phyloP scores from a whole-genome alignment of 2,329 filamentous ascomycete species.

The Thelonectria discophora region DNA sequence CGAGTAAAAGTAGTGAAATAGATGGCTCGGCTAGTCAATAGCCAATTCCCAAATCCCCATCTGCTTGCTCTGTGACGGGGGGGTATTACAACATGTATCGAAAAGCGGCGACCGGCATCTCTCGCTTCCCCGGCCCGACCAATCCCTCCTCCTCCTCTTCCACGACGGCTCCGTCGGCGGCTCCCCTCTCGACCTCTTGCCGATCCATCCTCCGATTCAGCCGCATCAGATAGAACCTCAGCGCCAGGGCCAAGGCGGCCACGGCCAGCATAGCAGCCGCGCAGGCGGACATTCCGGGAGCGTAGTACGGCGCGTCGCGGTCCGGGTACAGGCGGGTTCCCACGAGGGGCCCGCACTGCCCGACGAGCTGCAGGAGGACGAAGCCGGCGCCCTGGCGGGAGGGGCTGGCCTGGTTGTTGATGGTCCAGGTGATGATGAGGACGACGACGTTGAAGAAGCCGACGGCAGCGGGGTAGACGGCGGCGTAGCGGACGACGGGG shows the following conservation, averaged over 20 bases:
- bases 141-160: conserved; percentile 55
- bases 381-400: conserved; percentile 78
- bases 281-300: conserved; percentile 69
- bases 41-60: conserved; percentile 3
- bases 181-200: conserved; percentile 41
- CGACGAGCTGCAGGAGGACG: conserved; percentile 81
- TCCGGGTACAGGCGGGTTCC: conserved; percentile 73
- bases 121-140: conserved; percentile 45
- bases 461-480: conserved; percentile 78
- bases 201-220: conserved; percentile 59
- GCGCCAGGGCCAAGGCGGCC: conserved; percentile 60
- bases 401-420: conserved; percentile 82
- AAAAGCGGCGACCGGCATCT: conserved; percentile 45
- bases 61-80: background rate
- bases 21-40: conserved; percentile 13
- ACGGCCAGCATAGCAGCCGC: conserved; percentile 70
- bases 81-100: conserved; percentile 56
- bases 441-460: conserved; percentile 89
- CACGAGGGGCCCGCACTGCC: conserved; percentile 80
- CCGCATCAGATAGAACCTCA: conserved; percentile 65
- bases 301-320: conserved; percentile 68
- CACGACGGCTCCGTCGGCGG: conserved; percentile 35
- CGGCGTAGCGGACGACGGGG: conserved; percentile 70
- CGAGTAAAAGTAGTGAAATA: conserved; percentile 19
- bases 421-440: conserved; percentile 85